Conservation (phyloP, 768 basidiomycete species). For the Tylopilus balloui region DNA sequence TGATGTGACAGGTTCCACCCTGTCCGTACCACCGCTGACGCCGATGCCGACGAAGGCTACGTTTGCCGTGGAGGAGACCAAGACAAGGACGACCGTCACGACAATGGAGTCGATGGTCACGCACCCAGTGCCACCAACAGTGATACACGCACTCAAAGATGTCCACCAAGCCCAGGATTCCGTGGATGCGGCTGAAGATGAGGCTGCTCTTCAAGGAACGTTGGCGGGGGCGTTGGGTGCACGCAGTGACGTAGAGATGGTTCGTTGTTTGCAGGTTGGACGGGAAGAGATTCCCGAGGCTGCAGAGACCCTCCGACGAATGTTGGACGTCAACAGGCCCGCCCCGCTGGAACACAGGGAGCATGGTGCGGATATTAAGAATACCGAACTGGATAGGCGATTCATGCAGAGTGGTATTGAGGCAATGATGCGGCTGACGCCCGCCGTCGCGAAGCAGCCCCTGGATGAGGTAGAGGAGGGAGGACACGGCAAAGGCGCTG, state of each 20-base stretch:
- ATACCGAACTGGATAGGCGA: conserved; percentile 43
- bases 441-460: conserved; percentile 6
- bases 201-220: conserved; percentile 20
- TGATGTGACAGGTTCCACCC: not conserved
- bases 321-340: not conserved
- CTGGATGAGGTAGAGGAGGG: not conserved
- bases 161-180: conserved; percentile 23
- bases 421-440: conserved; percentile 59
- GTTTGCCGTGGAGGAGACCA: conserved; percentile 5
- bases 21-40: not conserved
- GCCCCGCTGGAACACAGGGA: not conserved
- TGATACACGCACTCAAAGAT: conserved; percentile 12
- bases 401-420: conserved; percentile 73
- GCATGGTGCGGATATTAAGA: not conserved
- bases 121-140: not conserved
- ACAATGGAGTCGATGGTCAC: not conserved
- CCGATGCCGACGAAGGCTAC: conserved; percentile 13
- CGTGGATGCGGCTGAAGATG: conserved; percentile 21
- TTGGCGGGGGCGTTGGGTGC: conserved; percentile 14
- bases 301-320: conserved; percentile 20
- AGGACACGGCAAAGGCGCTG: not conserved
- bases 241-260: conserved; percentile 18
- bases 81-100: not conserved
- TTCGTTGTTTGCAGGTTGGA: conserved; percentile 21
- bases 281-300: conserved; percentile 24